Conservation (phyloP, 164 flowering plant species). For the Liriodendron chinense region DNA sequence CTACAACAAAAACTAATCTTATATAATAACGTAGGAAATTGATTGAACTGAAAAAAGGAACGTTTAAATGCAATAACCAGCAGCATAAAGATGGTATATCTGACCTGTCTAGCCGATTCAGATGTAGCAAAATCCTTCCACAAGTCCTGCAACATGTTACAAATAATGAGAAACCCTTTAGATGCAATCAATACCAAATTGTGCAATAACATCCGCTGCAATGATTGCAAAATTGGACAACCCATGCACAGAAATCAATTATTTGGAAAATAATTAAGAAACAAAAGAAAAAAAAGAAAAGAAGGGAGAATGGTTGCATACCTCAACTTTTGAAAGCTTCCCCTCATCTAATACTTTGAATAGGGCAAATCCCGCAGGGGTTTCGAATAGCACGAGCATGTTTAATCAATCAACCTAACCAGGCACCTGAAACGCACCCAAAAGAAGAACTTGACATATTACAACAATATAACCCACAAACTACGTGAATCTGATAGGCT, state of each 20-base stretch:
- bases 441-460: neutral
- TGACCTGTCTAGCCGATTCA: conserved; percentile 75
- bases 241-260: neutral
- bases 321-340: conserved; percentile 80
- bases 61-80: neutral
- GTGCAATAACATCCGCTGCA: neutral
- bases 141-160: conserved; percentile 51
- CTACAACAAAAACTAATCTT: neutral
- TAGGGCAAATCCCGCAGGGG: conserved; percentile 89
- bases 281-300: no score
- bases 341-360: conserved; percentile 90
- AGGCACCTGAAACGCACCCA: conserved; percentile 2
- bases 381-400: conserved; percentile 83
- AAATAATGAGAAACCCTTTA: neutral
- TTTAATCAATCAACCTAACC: conserved; percentile 5
- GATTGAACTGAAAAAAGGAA: neutral
- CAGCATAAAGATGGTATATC: conserved; percentile 1
- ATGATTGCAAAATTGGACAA: neutral
- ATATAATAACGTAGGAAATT: neutral
- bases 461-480: no score
- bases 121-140: conserved; percentile 62
- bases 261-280: neutral
- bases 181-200: neutral
- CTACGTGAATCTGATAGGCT: no score
- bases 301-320: conserved; percentile 9